Evolutionary conservation across 2,329 filamentous ascomycete genomes (phyloP).

Genomic region (Mycosphaerelloides madeirae): DNA sequence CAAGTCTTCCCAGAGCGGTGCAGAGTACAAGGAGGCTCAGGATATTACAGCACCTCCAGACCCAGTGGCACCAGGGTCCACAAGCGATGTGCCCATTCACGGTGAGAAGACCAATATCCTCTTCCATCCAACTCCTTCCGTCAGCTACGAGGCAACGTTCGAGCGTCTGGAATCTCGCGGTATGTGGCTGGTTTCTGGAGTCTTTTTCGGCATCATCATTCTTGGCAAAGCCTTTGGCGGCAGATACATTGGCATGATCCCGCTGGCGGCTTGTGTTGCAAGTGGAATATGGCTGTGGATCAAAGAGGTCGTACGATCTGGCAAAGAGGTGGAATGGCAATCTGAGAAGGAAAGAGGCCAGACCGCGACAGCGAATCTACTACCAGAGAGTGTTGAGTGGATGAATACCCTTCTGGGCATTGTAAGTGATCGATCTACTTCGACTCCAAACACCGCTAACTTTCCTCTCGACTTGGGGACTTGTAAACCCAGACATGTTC

Average conservation of each 20-base stretch:
- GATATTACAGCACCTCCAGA: constrained; percentile 89
- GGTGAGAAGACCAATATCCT: constrained; percentile 95
- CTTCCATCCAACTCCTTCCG: constrained; percentile 87
- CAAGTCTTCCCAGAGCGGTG: constrained; percentile 63
- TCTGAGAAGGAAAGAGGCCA: constrained; percentile 80
- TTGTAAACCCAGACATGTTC: constrained; percentile 96
- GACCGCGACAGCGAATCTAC: constrained; percentile 77
- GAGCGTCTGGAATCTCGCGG: constrained; percentile 68
- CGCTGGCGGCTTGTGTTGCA: constrained; percentile 64
- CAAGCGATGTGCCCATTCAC: constrained; percentile 89
- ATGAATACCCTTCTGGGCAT: constrained; percentile 84
- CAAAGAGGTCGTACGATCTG: constrained; percentile 78
- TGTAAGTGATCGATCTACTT: too few species aligned
- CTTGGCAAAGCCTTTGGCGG: constrained; percentile 77
- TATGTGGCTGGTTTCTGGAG: constrained; percentile 62
- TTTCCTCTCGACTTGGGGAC: constrained; percentile 88
- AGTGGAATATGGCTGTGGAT: constrained; percentile 85
- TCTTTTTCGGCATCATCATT: constrained; percentile 69
- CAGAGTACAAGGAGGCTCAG: constrained; percentile 79
- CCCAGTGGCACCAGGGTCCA: constrained; percentile 73
- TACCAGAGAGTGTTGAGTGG: constrained; percentile 89
- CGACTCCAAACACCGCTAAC: too few species aligned
- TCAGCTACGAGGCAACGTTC: constrained; percentile 89
- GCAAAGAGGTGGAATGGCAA: constrained; percentile 79
- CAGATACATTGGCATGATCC: constrained; percentile 68